phyloP scores from a whole-genome alignment of 345 rosid genomes.

The Gossypium mustelinum region DNA sequence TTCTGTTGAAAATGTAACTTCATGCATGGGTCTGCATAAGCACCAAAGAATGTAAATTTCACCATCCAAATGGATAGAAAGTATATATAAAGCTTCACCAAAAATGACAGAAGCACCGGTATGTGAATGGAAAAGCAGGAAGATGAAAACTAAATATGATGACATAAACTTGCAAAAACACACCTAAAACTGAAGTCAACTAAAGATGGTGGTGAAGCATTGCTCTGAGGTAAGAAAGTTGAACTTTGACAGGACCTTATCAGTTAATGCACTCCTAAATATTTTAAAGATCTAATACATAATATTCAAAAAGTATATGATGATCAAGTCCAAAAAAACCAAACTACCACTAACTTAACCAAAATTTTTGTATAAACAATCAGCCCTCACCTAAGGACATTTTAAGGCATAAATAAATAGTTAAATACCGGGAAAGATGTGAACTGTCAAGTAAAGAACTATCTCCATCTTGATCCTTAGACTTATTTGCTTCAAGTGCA shows the following conservation, averaged over 20 bases:
- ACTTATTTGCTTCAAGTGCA: conserved; percentile 56
- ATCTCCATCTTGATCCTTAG: conserved; percentile 54
- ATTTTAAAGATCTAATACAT: not conserved
- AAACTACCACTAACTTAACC: not conserved
- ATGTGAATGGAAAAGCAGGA: not conserved
- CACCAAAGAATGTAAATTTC: conserved; percentile 16
- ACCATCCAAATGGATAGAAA: conserved; percentile 12
- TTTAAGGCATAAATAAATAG: conserved; percentile 4
- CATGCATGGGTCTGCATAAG: conserved; percentile 88
- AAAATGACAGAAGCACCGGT: not conserved
- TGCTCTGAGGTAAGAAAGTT: not conserved
- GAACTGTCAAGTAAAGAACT: conserved; percentile 77
- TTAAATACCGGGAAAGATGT: conserved; percentile 52
- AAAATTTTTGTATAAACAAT: not conserved
- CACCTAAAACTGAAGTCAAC: not conserved
- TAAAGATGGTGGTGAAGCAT: not conserved
- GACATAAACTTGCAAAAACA: not conserved
- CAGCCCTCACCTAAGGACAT: not conserved
- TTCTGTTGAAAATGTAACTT: conserved; percentile 80
- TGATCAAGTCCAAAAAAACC: not conserved
- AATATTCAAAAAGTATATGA: not conserved
- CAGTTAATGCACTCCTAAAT: not conserved
- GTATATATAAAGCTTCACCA: not conserved
- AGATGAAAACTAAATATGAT: not conserved
- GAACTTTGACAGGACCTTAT: not conserved